phyloP scores from a whole-genome alignment of 768 basidiomycete species.

The Mrakia blollopis region DNA sequence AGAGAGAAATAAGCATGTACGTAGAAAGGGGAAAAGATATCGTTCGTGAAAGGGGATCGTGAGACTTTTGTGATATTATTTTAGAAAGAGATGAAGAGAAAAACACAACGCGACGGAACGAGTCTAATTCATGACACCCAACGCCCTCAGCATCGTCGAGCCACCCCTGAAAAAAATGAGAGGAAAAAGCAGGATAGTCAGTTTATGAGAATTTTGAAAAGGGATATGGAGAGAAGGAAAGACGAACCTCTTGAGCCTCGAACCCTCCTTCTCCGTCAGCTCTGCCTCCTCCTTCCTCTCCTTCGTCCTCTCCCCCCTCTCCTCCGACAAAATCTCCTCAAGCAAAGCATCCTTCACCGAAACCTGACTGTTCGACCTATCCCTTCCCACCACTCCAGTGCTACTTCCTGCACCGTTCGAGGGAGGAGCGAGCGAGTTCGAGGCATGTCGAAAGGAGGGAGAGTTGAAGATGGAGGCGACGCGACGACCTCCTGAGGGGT shows the following conservation, averaged over 20 bases:
- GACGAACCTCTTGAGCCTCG: background rate
- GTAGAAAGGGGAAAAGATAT: too few species aligned
- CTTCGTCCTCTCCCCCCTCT: background rate
- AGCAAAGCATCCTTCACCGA: background rate
- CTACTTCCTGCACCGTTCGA: background rate
- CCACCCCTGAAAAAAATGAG: background rate
- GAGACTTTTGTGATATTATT: background rate
- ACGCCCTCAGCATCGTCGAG: background rate
- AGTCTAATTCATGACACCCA: background rate
- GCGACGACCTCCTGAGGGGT: background rate
- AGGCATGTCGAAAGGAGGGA: background rate
- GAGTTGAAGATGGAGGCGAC: conserved; percentile 3
- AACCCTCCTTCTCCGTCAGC: conserved; percentile 12
- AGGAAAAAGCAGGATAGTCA: background rate
- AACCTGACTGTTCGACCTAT: background rate
- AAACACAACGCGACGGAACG: background rate
- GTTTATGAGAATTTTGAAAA: background rate
- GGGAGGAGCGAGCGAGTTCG: background rate
- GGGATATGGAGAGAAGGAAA: background rate
- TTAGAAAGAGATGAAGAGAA: background rate
- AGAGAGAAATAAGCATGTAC: too few species aligned
- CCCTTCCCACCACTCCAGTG: background rate
- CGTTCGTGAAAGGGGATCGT: background rate
- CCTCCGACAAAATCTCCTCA: conserved; percentile 25
- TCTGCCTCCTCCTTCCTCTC: conserved; percentile 24